phyloP scores from a whole-genome alignment of 768 basidiomycete species.

The Boletus bicolor region DNA sequence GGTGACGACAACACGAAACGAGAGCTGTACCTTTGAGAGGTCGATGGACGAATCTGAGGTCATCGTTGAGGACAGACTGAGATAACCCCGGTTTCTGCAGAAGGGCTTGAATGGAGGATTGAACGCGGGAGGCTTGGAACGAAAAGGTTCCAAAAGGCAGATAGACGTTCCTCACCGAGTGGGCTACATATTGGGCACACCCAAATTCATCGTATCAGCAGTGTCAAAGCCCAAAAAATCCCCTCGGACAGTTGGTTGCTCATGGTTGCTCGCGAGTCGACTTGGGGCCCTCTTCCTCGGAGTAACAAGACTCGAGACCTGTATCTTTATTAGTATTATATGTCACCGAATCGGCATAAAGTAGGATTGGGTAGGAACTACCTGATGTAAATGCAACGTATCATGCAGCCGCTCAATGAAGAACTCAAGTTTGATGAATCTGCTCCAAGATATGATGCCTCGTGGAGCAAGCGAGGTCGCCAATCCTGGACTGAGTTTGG shows the following conservation, averaged over 20 bases:
- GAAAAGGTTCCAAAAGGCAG: too few relatives aligned
- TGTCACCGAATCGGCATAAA: constrained; percentile 1
- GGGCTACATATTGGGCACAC: neutral
- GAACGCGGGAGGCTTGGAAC: neutral
- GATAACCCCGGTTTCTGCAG: constrained; percentile 1
- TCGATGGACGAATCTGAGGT: constrained; percentile 1
- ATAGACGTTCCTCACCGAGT: neutral
- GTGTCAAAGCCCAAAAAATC: neutral
- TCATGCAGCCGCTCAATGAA: constrained; percentile 1
- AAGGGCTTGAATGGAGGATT: constrained; percentile 4
- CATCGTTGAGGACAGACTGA: constrained; percentile 4
- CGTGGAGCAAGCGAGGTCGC: constrained; percentile 19
- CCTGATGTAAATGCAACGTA: constrained; percentile 15
- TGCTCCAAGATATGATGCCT: constrained; percentile 9
- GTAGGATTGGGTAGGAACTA: constrained; percentile 1
- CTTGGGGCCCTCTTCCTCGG: neutral
- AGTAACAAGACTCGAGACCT: neutral
- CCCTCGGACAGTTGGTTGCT: constrained; percentile 8
- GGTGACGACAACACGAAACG: neutral
- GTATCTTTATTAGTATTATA: neutral
- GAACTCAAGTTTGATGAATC: neutral
- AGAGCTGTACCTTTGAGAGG: constrained; percentile 11
- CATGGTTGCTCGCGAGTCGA: neutral
- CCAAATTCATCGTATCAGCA: constrained; percentile 1
- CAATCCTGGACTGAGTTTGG: too few relatives aligned